Evolutionary conservation across 1,284 basidiomycete species (phyloP).

Genomic region (Xerocomus nothofagi): DNA sequence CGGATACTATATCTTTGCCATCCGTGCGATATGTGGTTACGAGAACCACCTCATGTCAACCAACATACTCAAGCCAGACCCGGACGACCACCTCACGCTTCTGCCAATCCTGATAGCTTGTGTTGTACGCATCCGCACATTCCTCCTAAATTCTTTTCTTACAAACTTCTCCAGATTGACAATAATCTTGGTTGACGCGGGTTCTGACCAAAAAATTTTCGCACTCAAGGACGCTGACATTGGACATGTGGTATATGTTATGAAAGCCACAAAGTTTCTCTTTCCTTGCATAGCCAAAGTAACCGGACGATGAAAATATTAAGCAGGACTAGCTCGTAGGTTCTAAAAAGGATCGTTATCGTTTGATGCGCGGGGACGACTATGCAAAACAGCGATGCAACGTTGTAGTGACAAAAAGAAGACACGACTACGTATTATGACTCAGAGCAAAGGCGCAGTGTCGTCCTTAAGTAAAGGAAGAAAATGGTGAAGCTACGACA

Average conservation of each 20-base stretch:
- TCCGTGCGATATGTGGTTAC: slow-evolving; percentile 64
- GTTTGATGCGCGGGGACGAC: slow-evolving; percentile 26
- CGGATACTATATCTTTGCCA: slow-evolving; percentile 72
- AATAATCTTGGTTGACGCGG: no score
- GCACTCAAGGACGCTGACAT: slow-evolving; percentile 1
- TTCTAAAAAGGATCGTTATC: slow-evolving; percentile 27
- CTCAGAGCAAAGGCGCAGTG: slow-evolving; percentile 22
- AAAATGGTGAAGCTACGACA: slow-evolving; percentile 15
- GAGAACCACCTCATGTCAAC: slow-evolving; percentile 58
- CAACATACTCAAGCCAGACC: slow-evolving; percentile 54
- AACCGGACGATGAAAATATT: slow-evolving; percentile 26
- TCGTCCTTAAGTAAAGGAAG: slow-evolving; percentile 27
- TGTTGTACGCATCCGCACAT: slow-evolving; percentile 45
- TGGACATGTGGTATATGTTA: slow-evolving; percentile 17
- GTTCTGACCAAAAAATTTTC: neutral
- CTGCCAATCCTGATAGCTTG: slow-evolving; percentile 63
- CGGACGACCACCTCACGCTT: slow-evolving; percentile 56
- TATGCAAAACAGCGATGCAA: slow-evolving; percentile 34
- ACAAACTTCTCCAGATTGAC: no score
- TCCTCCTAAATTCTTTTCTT: neutral
- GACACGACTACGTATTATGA: slow-evolving; percentile 31
- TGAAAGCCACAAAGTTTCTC: slow-evolving; percentile 1
- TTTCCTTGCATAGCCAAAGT: slow-evolving; percentile 10
- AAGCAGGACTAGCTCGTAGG: slow-evolving; percentile 20
- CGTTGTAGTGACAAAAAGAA: slow-evolving; percentile 27